Evolutionary conservation across 2,329 filamentous ascomycete genomes (phyloP).

Genomic region (Pyrenochaeta sp.): DNA sequence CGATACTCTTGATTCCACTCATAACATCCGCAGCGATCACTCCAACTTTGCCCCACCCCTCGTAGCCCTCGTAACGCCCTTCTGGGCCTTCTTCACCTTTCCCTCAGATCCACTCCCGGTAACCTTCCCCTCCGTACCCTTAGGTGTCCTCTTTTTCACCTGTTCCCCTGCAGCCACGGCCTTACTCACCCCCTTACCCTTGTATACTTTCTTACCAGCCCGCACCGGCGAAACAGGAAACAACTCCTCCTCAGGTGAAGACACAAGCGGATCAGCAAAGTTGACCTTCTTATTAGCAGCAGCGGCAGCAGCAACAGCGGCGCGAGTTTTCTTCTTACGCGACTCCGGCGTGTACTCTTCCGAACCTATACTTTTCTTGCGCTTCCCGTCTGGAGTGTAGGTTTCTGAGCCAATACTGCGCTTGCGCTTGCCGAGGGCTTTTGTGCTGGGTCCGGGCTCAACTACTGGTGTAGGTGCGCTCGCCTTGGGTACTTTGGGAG

Average conservation of each 20-base stretch:
- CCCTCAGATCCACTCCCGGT: background rate
- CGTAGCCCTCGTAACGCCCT: background rate
- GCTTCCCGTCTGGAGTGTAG: slow-evolving; percentile 4
- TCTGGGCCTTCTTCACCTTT: background rate
- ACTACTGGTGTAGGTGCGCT: background rate
- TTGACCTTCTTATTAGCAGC: background rate
- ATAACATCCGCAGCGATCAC: too few relatives aligned
- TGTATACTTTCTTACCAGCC: background rate
- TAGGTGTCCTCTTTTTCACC: background rate
- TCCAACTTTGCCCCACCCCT: slow-evolving; percentile 8
- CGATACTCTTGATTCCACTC: too few relatives aligned
- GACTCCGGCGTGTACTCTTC: background rate
- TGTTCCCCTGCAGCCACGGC: background rate
- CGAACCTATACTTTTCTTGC: slow-evolving; percentile 1
- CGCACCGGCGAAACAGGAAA: background rate
- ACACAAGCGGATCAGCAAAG: background rate
- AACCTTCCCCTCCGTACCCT: background rate
- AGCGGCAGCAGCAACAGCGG: background rate
- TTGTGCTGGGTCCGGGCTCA: background rate
- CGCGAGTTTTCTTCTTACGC: background rate
- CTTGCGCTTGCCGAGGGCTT: slow-evolving; percentile 4
- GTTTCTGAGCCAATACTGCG: slow-evolving; percentile 1
- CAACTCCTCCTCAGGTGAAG: background rate
- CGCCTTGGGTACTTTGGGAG: background rate
- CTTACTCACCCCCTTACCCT: background rate